These are phyloP conservation scores for Toxicodendron radicans DNA, from an alignment of 345 rosid species.

Conservation along the genomic window DNA sequence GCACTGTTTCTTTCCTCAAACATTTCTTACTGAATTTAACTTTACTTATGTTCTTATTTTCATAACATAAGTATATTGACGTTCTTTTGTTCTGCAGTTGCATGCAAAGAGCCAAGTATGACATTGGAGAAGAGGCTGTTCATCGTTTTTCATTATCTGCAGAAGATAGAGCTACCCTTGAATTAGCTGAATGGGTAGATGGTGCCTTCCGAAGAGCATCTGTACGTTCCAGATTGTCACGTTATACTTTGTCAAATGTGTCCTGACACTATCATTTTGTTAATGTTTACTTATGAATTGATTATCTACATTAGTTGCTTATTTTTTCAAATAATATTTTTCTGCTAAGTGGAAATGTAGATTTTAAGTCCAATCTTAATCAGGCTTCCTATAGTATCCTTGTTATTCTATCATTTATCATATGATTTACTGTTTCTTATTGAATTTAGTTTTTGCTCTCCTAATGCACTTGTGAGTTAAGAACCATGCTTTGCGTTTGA, in stretches of 20 bases:
- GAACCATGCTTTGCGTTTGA: background rate
- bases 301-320: background rate
- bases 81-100: constrained; percentile 58
- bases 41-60: constrained; percentile 4
- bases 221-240: constrained; percentile 46
- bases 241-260: constrained; percentile 15
- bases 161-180: constrained; percentile 96
- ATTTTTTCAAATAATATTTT: background rate
- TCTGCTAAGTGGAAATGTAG: background rate
- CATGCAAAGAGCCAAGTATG: constrained; percentile 93
- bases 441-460: background rate
- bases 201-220: constrained; percentile 66
- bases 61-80: background rate
- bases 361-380: background rate
- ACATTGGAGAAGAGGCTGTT: constrained; percentile 93
- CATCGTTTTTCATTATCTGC: constrained; percentile 90
- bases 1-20: background rate
- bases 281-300: background rate
- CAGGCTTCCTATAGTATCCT: background rate
- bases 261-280: constrained; percentile 1
- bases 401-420: background rate
- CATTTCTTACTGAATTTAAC: constrained; percentile 4
- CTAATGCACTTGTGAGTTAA: background rate
- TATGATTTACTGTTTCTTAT: background rate
- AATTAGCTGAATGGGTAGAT: constrained; percentile 96